Evolutionary conservation across 2,329 filamentous ascomycete genomes (phyloP), one percentile per base, ranked within the genome.

Genomic region (Exophiala lecanii-corni): DNA sequence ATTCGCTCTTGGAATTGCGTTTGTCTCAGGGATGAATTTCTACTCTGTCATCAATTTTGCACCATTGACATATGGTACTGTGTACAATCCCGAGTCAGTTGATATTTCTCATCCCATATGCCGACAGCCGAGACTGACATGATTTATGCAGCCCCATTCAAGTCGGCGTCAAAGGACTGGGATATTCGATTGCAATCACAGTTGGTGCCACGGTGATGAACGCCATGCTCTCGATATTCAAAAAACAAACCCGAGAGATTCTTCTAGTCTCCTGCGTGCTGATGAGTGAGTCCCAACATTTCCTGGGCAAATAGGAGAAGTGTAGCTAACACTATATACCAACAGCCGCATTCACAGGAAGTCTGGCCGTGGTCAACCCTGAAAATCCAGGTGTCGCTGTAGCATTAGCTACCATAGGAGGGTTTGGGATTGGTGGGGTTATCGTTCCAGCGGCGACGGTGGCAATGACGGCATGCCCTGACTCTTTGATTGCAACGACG

Each of bases 361-460:
- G 31, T 21, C 31, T 49, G 45, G 41, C 41, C 12, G 38, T 18
- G 4, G 41, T 37, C 15, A 45, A 31, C 19, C 45, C 45, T 15
- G 26, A n/a, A 4, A 49, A 49, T 17, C 9, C 39, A 4, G 55
- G 68, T 44, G 61, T 67, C 16, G 62, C 80, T n/a, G 81, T 75
- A 63, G 73, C 68, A 9, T 62, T 83, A 20, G 67, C 84, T n/a
- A 65, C 76, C 9, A 56, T 84, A 4, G 78, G 80, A 2, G 75
- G 78, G 3, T 61, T 84, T 2, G 81, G 81, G 4, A 77, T 84
- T 2, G 82, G 81, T 5, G 81, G 78, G 1, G 80, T 85, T 35
- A 75, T 84, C 12, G 76, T 85, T 3, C 81, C 81, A 0, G 74
- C 77, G 1, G 79, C 77, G 1, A 81, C 84, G 49, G 81, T 85